Base-by-base conservation (phyloP, 148 eudicot species). In the Heliamphora exappendiculata region DNA sequence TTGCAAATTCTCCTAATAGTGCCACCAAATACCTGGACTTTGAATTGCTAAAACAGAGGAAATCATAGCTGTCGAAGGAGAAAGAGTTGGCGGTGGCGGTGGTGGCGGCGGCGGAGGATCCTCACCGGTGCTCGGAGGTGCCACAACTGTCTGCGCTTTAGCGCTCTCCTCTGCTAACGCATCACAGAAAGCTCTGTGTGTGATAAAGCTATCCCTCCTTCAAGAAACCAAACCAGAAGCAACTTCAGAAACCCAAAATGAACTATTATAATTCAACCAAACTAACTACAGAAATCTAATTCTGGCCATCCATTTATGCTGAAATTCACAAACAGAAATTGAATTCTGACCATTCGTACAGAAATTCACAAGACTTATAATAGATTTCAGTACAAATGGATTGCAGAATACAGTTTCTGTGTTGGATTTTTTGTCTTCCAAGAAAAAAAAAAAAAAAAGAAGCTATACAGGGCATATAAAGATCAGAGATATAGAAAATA, bases 1-100 rank as follows among this genome's bases (percentile, higher is more conserved):
- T 33, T 41, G 39, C 66, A 78, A 81, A 79, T 19, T 54, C 60
- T 50, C 51, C 58, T 31, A 34, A 45, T 53, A 68, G 58, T 55
- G 60, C 54, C 59, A 47, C 34, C 34, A 70, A 72, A 41, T 86
- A 94, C 98, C 98, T 90, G 90, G 80, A 82, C 39, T 89, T 54
- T 80, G 88, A 76, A 65, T 42, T 64, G 90, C 86, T 80, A 82
- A 69, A 68, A 76, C 81, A 59, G 87, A 53, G 59, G 92, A 76
- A 72, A 74, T 76, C 41, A 79, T 82, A 60, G 80, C 73, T 42
- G 85, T 67, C 24, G 86, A 10, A 11, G 86, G 78, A 75, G 89
- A 72, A 37, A 65, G 70, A 29, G 74, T n/a, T 36, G 82, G 64
- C 11, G 50, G 53, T 14, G 79, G 78, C 8, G 78, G 81, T n/a